These are phyloP conservation scores for Chaetomiaceae sp. DNA, from an alignment of 2,329 filamentous ascomycete species.

Conservation along the genomic window DNA sequence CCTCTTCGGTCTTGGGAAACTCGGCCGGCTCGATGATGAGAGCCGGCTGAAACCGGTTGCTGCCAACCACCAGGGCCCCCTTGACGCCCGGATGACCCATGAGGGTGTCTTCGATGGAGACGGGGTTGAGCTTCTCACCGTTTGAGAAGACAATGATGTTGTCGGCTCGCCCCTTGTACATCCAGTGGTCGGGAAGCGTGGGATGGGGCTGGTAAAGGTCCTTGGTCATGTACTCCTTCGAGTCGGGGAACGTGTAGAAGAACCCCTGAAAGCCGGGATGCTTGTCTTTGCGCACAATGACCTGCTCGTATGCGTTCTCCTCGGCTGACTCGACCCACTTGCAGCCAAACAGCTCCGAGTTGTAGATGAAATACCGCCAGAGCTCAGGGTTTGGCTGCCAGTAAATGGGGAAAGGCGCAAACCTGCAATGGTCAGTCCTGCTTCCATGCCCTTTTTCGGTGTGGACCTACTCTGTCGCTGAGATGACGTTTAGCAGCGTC, in stretches of 20 bases:
- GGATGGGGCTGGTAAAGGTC: constrained; percentile 43
- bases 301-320: constrained; percentile 36
- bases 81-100: constrained; percentile 36
- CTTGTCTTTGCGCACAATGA: constrained; percentile 36
- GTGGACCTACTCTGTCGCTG: constrained; percentile 40
- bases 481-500: constrained; percentile 35
- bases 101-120: constrained; percentile 40
- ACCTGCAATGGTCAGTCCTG: constrained; percentile 26
- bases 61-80: constrained; percentile 43
- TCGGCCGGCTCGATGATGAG: constrained; percentile 43
- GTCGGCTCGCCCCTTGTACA: constrained; percentile 36
- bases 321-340: constrained; percentile 37
- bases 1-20: constrained; percentile 28
- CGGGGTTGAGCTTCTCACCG: constrained; percentile 49
- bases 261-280: constrained; percentile 35
- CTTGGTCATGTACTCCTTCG: constrained; percentile 39
- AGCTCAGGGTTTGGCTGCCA: constrained; percentile 31
- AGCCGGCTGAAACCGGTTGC: constrained; percentile 42
- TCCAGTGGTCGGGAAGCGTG: constrained; percentile 35
- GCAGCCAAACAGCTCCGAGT: constrained; percentile 38
- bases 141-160: constrained; percentile 48
- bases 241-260: constrained; percentile 40
- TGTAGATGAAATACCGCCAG: constrained; percentile 43
- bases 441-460: not conserved
- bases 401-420: constrained; percentile 33